Percentiles rank a stretch among this genome's conserved stretches.
These are phyloP conservation scores for Rosa persica DNA, from an alignment of 306 rosid species.

Conservation along the genomic window DNA sequence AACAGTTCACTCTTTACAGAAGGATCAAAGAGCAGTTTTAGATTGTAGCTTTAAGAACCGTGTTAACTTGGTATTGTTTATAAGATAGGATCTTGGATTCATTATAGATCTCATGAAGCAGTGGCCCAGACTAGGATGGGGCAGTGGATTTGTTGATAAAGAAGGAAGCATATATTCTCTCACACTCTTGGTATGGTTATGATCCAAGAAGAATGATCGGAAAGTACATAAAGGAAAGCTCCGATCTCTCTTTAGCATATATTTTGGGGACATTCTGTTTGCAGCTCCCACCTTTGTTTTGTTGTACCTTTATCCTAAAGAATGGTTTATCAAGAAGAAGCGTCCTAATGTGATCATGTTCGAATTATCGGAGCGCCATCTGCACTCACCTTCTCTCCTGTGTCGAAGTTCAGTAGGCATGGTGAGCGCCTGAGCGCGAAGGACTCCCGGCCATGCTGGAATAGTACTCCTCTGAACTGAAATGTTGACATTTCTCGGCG, in stretches of 20 bases:
- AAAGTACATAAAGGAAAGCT: slow-evolving; percentile 48
- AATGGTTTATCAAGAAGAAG: neutral
- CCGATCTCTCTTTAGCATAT: slow-evolving; percentile 53
- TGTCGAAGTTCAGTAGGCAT: neutral
- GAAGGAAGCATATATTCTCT: slow-evolving; percentile 54
- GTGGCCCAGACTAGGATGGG: neutral
- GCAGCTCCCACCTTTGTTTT: slow-evolving; percentile 47
- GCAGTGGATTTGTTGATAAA: slow-evolving; percentile 30
- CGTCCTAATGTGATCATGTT: neutral
- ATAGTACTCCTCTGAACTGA: neutral
- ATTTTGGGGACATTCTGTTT: slow-evolving; percentile 69
- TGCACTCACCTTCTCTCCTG: neutral
- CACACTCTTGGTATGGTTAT: slow-evolving; percentile 40
- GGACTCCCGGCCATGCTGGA: neutral
- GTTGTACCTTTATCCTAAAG: slow-evolving; percentile 28
- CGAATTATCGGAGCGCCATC: neutral
- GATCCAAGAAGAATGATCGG: slow-evolving; percentile 40
- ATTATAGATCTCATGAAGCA: neutral
- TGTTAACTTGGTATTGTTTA: neutral
- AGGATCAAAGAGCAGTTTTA: neutral
- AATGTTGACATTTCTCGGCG: neutral
- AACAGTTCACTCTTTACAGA: neutral
- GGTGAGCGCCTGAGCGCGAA: neutral
- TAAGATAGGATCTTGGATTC: neutral
- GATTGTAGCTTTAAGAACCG: neutral